Percentiles rank a stretch among this genome's conserved stretches.
Conservation (phyloP, 768 basidiomycete species). For the Coprinopsis strossmayeri region DNA sequence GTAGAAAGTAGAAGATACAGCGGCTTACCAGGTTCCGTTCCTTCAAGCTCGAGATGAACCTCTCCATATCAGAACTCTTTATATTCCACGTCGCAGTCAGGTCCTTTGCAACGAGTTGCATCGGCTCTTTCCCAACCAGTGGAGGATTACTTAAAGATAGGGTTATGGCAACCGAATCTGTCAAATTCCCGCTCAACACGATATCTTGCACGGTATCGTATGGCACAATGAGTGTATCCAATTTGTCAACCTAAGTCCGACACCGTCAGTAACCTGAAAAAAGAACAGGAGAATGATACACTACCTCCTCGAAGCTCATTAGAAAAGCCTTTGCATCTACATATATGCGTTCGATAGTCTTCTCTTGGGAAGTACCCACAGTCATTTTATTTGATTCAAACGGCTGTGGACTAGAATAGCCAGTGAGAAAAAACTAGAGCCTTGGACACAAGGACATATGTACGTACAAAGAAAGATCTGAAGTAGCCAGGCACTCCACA, state of each 20-base stretch:
- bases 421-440: neutral
- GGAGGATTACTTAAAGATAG: constrained; percentile 31
- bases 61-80: constrained; percentile 21
- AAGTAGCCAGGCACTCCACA: constrained; percentile 37
- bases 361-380: constrained; percentile 21
- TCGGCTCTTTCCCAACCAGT: constrained; percentile 24
- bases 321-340: constrained; percentile 45
- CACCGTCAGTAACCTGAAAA: constrained; percentile 4
- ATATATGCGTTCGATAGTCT: constrained; percentile 39
- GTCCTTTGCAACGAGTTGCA: constrained; percentile 10
- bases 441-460: neutral
- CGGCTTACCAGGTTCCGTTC: constrained; percentile 44
- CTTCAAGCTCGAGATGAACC: constrained; percentile 35
- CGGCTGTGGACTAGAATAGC: constrained; percentile 50
- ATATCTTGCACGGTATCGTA: constrained; percentile 14
- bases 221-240: constrained; percentile 45
- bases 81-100: constrained; percentile 31
- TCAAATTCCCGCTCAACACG: neutral
- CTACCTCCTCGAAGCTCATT: constrained; percentile 41
- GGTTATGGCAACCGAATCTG: constrained; percentile 17
- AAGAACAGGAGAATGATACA: neutral
- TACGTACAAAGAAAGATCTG: constrained; percentile 43
- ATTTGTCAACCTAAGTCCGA: constrained; percentile 37
- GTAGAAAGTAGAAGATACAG: neutral
- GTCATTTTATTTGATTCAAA: constrained; percentile 38